A percentile compares a stretch with the other conserved stretches of the same genome.
phyloP scores from a whole-genome alignment of 495 filamentous ascomycete species.

The Aeminium ludgeri region DNA sequence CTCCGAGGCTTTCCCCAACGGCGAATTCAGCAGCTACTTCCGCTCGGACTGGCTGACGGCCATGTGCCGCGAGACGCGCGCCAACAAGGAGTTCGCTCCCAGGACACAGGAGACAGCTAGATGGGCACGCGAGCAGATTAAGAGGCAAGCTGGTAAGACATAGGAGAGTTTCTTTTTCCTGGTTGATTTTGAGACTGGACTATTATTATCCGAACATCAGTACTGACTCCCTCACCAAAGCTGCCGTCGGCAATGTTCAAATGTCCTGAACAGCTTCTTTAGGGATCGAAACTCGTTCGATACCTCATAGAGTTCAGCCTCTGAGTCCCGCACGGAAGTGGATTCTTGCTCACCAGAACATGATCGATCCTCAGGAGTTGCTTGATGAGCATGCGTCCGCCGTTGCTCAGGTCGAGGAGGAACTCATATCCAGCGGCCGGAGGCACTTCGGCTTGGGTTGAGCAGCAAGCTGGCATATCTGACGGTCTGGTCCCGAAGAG shows the following conservation, averaged over 20 bases:
- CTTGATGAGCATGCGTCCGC: too few species aligned
- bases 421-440: too few species aligned
- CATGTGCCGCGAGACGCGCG: constrained; percentile 73
- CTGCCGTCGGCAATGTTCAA: constrained; percentile 12
- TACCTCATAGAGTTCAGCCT: neutral
- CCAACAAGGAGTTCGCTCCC: constrained; percentile 62
- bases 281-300: neutral
- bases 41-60: constrained; percentile 73
- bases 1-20: constrained; percentile 80
- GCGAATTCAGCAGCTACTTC: constrained; percentile 69
- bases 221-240: constrained; percentile 7
- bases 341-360: neutral
- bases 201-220: constrained; percentile 3
- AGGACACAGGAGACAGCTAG: constrained; percentile 88
- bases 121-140: constrained; percentile 95
- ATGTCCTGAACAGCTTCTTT: constrained; percentile 12
- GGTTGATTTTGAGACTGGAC: neutral
- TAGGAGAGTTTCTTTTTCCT: neutral
- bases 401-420: too few species aligned
- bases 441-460: too few species aligned
- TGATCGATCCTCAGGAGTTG: too few species aligned
- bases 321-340: neutral
- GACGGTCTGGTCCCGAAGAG: too few species aligned
- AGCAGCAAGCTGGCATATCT: too few species aligned
- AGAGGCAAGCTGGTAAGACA: constrained; percentile 56